Base-by-base conservation (phyloP, 768 basidiomycete genomes). In the Kwoniella sp. region DNA sequence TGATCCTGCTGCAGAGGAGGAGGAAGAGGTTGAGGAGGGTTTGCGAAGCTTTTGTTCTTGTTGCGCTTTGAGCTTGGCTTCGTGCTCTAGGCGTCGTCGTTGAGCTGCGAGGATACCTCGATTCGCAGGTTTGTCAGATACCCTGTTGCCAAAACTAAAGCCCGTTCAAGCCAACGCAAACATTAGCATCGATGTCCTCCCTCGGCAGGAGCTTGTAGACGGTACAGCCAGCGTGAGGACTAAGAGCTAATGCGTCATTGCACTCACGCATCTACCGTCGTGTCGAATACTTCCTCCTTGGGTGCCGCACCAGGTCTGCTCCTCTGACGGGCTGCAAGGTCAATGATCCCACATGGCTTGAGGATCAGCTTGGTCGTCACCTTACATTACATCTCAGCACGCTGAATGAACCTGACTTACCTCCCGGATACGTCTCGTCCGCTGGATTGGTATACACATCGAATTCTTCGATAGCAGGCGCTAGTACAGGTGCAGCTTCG, bases 51-150 rank as follows among this genome's bases (percentile, higher is more conserved):
- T 49, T n/a, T 44, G 30, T 85, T 73, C 40, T 86, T 65, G 53
- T 87, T 88, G 84, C 80, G 89, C 88, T 64, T 83, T 82, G 63
- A 87, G 82, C 36, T 83, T 86, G 8, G 89, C 88, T 71, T 86
- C 85, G 12, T 88, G 88, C 25, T 87, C 88, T 37, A 88, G 88
- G 86, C 80, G 86, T 83, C 69, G 86, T n/a, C 58, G 58, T 29
- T 65, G 56, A 15, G 60, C 55, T 9, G 51, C 36, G 13, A 65
- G 56, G 2, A 76, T 88, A 87, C 90, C 46, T 83, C 87, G 53
- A 82, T 81, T 79, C 87, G 89, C 64, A 83, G 81, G 66, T 82
- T 83, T 79, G 86, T 60, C 64, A 9, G 55, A 36, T 19, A 65
- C 54, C 3, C 25, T 49, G 46, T 68, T 67, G 27, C 67, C 69